Evolutionary conservation across 257 asterid genomes (phyloP).

Genomic region (Solanum habrochaites): DNA sequence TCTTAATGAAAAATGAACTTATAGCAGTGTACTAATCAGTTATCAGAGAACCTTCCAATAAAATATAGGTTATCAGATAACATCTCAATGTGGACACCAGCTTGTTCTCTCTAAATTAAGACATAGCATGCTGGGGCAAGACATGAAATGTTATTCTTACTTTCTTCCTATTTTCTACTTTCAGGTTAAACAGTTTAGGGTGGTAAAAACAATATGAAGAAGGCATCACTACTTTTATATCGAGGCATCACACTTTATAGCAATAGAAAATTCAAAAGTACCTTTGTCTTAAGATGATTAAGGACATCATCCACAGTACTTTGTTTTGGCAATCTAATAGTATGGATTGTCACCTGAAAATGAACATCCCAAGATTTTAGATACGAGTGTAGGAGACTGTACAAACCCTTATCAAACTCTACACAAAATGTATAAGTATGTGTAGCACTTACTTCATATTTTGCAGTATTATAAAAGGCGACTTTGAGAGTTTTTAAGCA

Average conservation of each 20-base stretch:
- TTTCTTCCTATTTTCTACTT: background rate
- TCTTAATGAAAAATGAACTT: background rate
- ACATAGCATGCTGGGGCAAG: background rate
- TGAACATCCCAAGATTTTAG: background rate
- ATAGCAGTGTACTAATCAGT: background rate
- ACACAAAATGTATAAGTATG: background rate
- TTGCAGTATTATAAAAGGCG: slow-evolving; percentile 33
- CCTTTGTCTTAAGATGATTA: slow-evolving; percentile 37
- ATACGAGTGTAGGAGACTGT: background rate
- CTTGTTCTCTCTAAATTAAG: background rate
- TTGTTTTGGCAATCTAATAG: slow-evolving; percentile 41
- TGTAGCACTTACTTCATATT: slow-evolving; percentile 32
- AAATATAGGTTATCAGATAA: background rate
- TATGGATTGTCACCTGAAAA: slow-evolving; percentile 19
- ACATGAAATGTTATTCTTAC: background rate
- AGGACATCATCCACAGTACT: slow-evolving; percentile 48
- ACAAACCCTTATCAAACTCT: background rate
- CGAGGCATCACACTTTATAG: background rate
- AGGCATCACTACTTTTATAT: background rate
- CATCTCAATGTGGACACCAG: background rate
- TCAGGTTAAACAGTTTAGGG: background rate
- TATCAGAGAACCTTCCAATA: background rate
- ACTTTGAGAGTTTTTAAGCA: slow-evolving; percentile 48
- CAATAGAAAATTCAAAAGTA: background rate
- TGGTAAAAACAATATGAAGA: background rate